Base-by-base conservation (phyloP, 2,329 filamentous ascomycete species). In the Phyllosticta citrichinensis region DNA sequence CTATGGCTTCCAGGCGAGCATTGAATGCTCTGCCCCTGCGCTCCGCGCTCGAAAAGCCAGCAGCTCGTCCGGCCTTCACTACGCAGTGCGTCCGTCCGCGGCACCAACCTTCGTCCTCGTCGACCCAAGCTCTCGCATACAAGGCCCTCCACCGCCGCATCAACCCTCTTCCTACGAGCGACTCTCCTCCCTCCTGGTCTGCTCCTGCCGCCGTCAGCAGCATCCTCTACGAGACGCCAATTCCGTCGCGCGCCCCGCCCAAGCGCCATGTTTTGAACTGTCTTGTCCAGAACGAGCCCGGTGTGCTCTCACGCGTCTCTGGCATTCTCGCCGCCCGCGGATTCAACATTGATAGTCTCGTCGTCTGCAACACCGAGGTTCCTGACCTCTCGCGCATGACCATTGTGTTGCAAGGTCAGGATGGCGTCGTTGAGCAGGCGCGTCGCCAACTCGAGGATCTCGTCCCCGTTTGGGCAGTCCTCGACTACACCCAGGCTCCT, bases 321-420 rank as follows among this genome's bases (percentile, higher is more conserved):
- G 94, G 94, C 60, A 97, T 99, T 71, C 81, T 99, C 35, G 94
- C 94, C 12, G 94, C 94, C 52, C 86, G 94, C 62, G 94, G 94
- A 66, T 99, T 99, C 85, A 99, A 99, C 80, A 99, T 99, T 70
- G 94, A 99, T 82, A 96, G 89, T 60, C 81, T 99, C 65, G 94
- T 99, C 60, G 94, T 99, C 64, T 99, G 94, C 81, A 94, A 89
- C 76, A 99, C 94, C 64, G 94, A 99, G 77, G 92, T 99, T 25
- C 89, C 93, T 69, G 94, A 99, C 71, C 82, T 99, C 58, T 96
- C 91, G 35, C 91, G 94, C 72, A 99, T 99, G 94, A 99, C 94
- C 62, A 97, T 99, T 70, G 94, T 99, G 66, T 82, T 99, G 58
- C 91, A 91, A 61, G 94, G 94, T 14, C 92, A 97, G 77, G 94